Evolutionary conservation across 106 monocot genomes (phyloP), one percentile per base, ranked within the genome.

Genomic region (Cymbidium sinense): DNA sequence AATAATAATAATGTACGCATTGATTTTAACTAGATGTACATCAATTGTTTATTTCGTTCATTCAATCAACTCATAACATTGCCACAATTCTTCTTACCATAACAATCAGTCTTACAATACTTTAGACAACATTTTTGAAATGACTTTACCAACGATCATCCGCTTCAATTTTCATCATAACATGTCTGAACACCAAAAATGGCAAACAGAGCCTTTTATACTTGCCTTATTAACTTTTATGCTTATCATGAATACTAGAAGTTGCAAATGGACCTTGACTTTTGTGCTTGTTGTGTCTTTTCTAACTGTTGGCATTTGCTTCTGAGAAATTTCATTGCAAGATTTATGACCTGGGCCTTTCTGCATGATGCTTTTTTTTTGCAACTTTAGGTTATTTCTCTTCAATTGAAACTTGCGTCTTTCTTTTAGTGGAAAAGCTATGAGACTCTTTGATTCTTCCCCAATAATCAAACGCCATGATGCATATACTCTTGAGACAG

Each of bases 361-460:
- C n/a, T n/a, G n/a, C n/a, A n/a, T n/a, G n/a, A n/a, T n/a, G n/a
- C n/a, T n/a, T n/a, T n/a, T n/a, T n/a, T n/a, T n/a, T n/a, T n/a
- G n/a, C n/a, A 71, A 36, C 7, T 71, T 39, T 71, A 39, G 21
- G 0, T 71, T 71, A 39, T 37, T 7, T 37, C 20, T 35, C 12
- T 20, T 2, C 21, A 71, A 39, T 71, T 71, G 37, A 71, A 71
- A 71, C 34, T n/a, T n/a, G 15, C 20, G 0, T 71, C 36, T 71
- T 2, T 39, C 18, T 17, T 71, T 71, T 65, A 77, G 77, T 21
- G 65, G 50, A n/a, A 34, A 77, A 34, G 77, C 50, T 15, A 77
- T 34, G 44, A 78, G 78, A 78, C 6, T 50, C 21, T 78, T 78
- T 50, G 64, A 44, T 31, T 78, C 78, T 47, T 58, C 78, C 33